Evolutionary conservation across 768 basidiomycete genomes (phyloP), one percentile per base, ranked within the genome.

Genomic region (Panellus pusillus): DNA sequence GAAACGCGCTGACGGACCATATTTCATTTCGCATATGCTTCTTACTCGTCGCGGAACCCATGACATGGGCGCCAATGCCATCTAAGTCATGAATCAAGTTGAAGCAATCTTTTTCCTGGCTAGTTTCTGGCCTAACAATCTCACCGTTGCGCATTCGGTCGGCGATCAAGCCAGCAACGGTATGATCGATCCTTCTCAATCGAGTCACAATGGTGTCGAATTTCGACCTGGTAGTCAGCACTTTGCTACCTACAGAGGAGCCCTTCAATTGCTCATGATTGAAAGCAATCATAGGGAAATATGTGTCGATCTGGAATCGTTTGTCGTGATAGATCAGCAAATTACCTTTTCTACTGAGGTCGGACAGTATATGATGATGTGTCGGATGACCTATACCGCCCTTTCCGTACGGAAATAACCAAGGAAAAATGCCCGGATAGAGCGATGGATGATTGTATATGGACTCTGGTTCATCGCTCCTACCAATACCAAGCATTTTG

Each of bases 331-430:
- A 77, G n/a, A n/a, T n/a, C n/a, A n/a, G n/a, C n/a, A n/a, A n/a
- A n/a, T n/a, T n/a, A n/a, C n/a, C n/a, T n/a, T n/a, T n/a, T n/a
- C n/a, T n/a, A n/a, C n/a, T n/a, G n/a, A n/a, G n/a, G n/a, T n/a
- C n/a, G n/a, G n/a, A n/a, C n/a, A n/a, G 35, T 67, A 77, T 40
- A 18, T 36, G 35, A 0, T 44, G 15, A 14, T 44, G 40, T 24
- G 8, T 11, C 20, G 54, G 51, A 8, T 45, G 47, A n/a, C 66
- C 68, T 13, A 72, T 60, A 6, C 67, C 69, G 12, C 71, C 72
- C 1, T 62, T n/a, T 0, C 74, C 73, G 58, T 73, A 74, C 0
- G 71, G 73, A 61, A 69, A 75, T 1, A 74, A 47, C 71, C 72
- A 74, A 2, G 73, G 73, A 52, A 71, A 73, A 63, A 72, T 69